These are phyloP conservation scores for Talaromyces sp. DNA, from an alignment of 2,329 filamentous ascomycete genomes.

Conservation along the genomic window DNA sequence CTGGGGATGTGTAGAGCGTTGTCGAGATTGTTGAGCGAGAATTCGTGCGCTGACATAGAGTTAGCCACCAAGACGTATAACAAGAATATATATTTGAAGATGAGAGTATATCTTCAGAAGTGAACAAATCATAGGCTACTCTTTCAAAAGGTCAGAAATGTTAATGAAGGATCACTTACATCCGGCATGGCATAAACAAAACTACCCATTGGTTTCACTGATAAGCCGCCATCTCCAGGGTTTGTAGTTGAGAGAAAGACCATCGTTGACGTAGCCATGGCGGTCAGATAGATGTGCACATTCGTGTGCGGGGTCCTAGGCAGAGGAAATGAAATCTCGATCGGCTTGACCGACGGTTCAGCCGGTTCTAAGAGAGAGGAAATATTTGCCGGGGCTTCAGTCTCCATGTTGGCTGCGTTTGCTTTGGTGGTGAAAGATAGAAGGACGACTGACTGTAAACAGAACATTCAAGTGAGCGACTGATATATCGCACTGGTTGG, in stretches of 20 bases:
- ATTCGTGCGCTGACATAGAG: constrained; percentile 29
- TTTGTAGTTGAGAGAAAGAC: constrained; percentile 54
- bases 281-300: constrained; percentile 54
- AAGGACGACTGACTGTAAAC: background rate
- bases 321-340: constrained; percentile 53
- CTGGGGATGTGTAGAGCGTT: constrained; percentile 64
- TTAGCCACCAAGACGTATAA: background rate
- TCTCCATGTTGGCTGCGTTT: constrained; percentile 9
- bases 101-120: background rate
- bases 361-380: constrained; percentile 15
- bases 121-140: no score
- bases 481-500: background rate
- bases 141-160: background rate
- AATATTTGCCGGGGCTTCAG: constrained; percentile 4
- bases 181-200: constrained; percentile 93
- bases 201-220: constrained; percentile 62
- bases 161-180: constrained; percentile 43
- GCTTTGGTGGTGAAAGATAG: background rate
- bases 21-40: constrained; percentile 61
- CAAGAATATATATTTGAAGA: background rate
- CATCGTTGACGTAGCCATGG: constrained; percentile 47
- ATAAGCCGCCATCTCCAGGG: constrained; percentile 30
- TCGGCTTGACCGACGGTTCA: constrained; percentile 32
- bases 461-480: background rate
- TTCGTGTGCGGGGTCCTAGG: constrained; percentile 52